Percentiles rank a stretch among this genome's conserved stretches.
phyloP scores from a whole-genome alignment of 106 monocot genomes.

The Hemerocallis citrina region DNA sequence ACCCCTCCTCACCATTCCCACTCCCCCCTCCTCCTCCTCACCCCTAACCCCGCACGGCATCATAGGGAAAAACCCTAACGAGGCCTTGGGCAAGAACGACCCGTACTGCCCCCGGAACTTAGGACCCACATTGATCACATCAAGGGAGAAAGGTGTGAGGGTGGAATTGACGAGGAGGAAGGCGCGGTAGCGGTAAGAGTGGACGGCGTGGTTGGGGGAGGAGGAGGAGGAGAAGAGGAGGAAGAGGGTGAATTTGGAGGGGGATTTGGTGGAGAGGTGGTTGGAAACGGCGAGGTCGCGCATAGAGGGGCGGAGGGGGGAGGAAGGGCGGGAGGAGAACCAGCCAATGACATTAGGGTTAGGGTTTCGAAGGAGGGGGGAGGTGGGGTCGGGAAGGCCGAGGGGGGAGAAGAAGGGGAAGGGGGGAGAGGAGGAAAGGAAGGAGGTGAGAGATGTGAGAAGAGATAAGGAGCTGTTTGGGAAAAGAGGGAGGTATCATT shows the following conservation, averaged over 20 bases:
- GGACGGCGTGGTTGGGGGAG: constrained; percentile 36
- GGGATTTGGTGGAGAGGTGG: constrained; percentile 17
- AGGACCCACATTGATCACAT: constrained; percentile 49
- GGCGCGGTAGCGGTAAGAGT: constrained; percentile 48
- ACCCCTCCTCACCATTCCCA: constrained; percentile 28
- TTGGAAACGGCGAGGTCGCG: constrained; percentile 42
- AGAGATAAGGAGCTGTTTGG: background rate
- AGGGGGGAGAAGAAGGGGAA: constrained; percentile 26
- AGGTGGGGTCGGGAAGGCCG: constrained; percentile 15
- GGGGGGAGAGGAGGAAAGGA: constrained; percentile 17
- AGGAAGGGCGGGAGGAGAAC: constrained; percentile 46
- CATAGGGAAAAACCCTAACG: constrained; percentile 11
- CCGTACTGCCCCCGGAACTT: constrained; percentile 36
- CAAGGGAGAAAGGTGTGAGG: constrained; percentile 32
- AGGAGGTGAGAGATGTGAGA: constrained; percentile 26
- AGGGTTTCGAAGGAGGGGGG: constrained; percentile 4
- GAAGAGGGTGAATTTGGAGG: constrained; percentile 21
- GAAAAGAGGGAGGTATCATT: background rate
- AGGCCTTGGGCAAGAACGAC: constrained; percentile 24
- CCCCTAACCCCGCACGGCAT: constrained; percentile 11
- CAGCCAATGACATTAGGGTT: constrained; percentile 35
- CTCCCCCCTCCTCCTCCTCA: constrained; percentile 9
- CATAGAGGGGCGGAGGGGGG: constrained; percentile 59
- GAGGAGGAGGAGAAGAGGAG: constrained; percentile 39
- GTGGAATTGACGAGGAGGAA: constrained; percentile 23